Evolutionary conservation across 2,329 filamentous ascomycete genomes (phyloP), one percentile per base, ranked within the genome.

Genomic region (Grosmannia penicillata): DNA sequence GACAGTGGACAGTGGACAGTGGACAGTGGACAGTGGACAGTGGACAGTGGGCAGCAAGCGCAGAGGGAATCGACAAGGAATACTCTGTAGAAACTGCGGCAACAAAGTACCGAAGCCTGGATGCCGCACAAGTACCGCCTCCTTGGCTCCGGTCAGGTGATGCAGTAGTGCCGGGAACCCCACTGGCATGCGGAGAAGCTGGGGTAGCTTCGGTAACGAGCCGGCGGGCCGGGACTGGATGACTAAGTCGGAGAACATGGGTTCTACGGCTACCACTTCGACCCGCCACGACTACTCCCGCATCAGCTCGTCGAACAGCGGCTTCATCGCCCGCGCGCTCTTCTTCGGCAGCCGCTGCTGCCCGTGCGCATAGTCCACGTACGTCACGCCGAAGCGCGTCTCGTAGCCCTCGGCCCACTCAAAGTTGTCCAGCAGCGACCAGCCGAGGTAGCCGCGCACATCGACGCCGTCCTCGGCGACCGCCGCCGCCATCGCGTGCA

Each of bases 341-440:
- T 86, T 84, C 71, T 93, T 93, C 28, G 84, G 78, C 48, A 78
- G 70, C 37, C 84, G 67, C 64, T 78, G 82, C 66, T 93, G 85
- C 19, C 75, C 78, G 47, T 83, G 72, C 49, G 73, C 63, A 56
- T 91, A 93, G 59, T 93, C 83, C 37, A 93, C 83, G 54, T 70
- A 91, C 7, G 78, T 83, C 40, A 86, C 82, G 21, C 84, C 84
- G 51, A 93, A 93, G 22, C 84, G 71, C 31, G 83, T 91, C 61
- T 83, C 78, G 53, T 89, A 93, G 10, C 84, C 84, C 56, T 93
- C 84, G n/a, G 84, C 82, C 82, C 82, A 89, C 59, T 89, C 83
- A 51, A 89, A 89, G 63, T 89, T 89, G 59, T 93, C 85, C 70
- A 93, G 73, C 46, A 93, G 68, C 55, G 78, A 85, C 84, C 85